Conservation (phyloP, 2,329 filamentous ascomycete species). For the Penicillium sp. region DNA sequence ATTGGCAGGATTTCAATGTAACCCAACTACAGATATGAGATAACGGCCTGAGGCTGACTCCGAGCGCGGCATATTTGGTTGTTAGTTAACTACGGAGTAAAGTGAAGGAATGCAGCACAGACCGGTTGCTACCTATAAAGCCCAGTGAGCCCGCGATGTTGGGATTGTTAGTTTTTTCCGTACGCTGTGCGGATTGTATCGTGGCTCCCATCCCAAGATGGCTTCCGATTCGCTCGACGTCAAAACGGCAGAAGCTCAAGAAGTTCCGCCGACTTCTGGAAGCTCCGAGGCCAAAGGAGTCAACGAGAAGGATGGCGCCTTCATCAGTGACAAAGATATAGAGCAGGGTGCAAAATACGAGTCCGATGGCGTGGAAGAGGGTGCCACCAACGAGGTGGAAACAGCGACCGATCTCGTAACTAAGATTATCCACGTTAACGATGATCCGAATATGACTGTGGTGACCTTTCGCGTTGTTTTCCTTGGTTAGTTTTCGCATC, state of each 20-base stretch:
- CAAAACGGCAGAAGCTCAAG: not conserved
- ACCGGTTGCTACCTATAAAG: not conserved
- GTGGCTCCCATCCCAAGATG: not conserved
- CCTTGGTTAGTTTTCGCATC: constrained; percentile 24
- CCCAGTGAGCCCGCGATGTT: not conserved
- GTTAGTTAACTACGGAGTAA: not conserved
- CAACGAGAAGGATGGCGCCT: not conserved
- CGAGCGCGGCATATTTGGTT: no score
- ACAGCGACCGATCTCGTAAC: constrained; percentile 28
- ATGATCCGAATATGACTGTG: constrained; percentile 32
- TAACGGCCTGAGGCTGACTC: not conserved
- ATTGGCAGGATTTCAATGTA: not conserved
- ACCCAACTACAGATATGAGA: not conserved
- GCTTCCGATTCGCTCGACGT: not conserved
- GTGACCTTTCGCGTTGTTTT: constrained; percentile 40
- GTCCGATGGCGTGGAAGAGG: not conserved
- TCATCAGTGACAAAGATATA: not conserved
- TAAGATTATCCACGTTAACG: constrained; percentile 32
- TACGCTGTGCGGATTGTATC: not conserved
- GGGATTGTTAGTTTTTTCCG: not conserved
- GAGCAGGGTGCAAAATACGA: not conserved
- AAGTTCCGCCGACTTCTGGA: not conserved
- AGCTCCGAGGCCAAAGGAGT: not conserved
- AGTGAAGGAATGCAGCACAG: not conserved
- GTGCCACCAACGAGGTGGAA: not conserved